Base-by-base conservation (phyloP, 2,329 filamentous ascomycete species). In the Venturia carpophila region DNA sequence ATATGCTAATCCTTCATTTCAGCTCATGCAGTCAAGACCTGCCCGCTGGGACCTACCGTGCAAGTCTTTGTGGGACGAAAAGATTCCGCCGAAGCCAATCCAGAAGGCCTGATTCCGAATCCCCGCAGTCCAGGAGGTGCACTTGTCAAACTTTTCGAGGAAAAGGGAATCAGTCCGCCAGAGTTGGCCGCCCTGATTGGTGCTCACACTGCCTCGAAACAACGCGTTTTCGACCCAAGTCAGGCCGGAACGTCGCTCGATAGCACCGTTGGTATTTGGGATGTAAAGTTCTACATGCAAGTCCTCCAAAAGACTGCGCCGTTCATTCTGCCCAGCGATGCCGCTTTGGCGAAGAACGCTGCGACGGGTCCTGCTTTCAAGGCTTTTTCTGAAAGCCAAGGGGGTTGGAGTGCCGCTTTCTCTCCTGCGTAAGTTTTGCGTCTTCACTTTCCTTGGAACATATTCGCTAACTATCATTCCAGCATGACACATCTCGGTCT, bases 101-200 rank as follows among this genome's bases (percentile, higher is more conserved):
- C 64, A 17, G 41, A 49, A n/a, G 47, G 49, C 42, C 27, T 56
- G 2, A 42, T 66, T 7, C 66, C 83, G 0, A 70, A 74, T 47
- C 74, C 76, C 0, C 73, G 75, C 55, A 74, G 75, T 60, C 66
- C 72, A 19, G 78, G 79, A 30, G 72, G 78, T 37, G 73, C 71
- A 17, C 73, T 84, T 49, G 75, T 83, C 65, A 68, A 73, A 3
- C 73, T 83, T 9, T 84, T 84, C 70, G 67, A 70, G 42, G 76
- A 77, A 67, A 84, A 84, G 72, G 81, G 81, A 2, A 80, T 84
- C 72, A 73, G 72, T 10, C 71, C 80, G 1, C 71, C 72, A 34
- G 82, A 83, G 63, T 76, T 85, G 3, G 78, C 80, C 2, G 82
- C 83, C 1, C 78, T 85, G 1, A 69, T 85, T 3, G 83, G 83